These are phyloP conservation scores for Fusarium pseudocircinatum DNA, from an alignment of 2,329 filamentous ascomycete species.

Conservation along the genomic window DNA sequence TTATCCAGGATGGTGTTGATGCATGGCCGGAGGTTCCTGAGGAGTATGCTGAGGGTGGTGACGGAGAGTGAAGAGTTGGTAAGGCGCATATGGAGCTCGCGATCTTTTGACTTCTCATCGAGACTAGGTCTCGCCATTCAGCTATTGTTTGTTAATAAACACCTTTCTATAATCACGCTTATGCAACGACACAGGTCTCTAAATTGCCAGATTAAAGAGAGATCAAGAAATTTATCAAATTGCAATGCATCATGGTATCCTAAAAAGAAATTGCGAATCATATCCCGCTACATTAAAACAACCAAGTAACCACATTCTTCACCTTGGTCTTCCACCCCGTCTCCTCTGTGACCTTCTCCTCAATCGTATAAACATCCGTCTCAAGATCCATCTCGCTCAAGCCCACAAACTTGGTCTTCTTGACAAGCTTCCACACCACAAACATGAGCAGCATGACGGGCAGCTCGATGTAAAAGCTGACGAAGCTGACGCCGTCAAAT, in stretches of 20 bases:
- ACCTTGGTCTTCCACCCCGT: slow-evolving; percentile 59
- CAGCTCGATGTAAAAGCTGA: slow-evolving; percentile 71
- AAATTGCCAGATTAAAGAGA: background rate
- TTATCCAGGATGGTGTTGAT: slow-evolving; percentile 60
- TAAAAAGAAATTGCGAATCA: background rate
- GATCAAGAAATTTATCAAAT: background rate
- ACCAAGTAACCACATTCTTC: slow-evolving; percentile 46
- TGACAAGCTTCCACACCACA: slow-evolving; percentile 75
- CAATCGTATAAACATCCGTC: slow-evolving; percentile 67
- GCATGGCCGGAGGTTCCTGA: slow-evolving; percentile 53
- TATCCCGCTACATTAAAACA: slow-evolving; percentile 40
- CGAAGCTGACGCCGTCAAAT: slow-evolving; percentile 68
- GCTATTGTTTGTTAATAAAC: background rate
- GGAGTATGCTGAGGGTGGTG: slow-evolving; percentile 46
- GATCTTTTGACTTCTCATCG: slow-evolving; percentile 1
- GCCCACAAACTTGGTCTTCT: slow-evolving; percentile 67
- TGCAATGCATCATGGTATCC: background rate
- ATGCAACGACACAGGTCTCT: accelerated
- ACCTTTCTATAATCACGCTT: background rate
- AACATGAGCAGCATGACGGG: slow-evolving; percentile 71
- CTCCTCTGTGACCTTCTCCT: slow-evolving; percentile 39
- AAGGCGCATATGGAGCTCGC: background rate
- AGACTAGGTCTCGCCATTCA: slow-evolving; percentile 12
- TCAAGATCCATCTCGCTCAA: slow-evolving; percentile 71
- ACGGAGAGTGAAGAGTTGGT: slow-evolving; percentile 7